These are phyloP conservation scores for Arachis hypogaea DNA, from an alignment of 306 rosid species.

Conservation along the genomic window DNA sequence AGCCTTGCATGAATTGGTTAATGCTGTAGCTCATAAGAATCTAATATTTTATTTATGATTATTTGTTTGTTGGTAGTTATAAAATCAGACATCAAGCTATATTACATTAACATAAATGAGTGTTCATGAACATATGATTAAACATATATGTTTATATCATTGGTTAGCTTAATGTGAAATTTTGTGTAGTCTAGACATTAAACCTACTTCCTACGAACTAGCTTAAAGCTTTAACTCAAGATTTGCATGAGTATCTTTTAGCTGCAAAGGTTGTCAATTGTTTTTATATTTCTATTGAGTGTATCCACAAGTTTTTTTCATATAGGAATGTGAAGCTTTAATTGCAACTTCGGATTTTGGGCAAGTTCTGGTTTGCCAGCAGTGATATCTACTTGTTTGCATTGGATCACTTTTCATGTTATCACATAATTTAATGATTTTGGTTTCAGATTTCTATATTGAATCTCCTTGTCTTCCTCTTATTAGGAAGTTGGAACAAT, in stretches of 20 bases:
- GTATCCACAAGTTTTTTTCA: not conserved
- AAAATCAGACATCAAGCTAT: not conserved
- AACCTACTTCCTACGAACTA: not conserved
- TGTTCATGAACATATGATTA: not conserved
- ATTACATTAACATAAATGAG: not conserved
- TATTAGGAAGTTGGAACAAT: slow-evolving; percentile 93
- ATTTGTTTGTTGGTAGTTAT: not conserved
- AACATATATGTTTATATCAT: not conserved
- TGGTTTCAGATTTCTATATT: slow-evolving; percentile 36
- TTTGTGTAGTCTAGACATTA: not conserved
- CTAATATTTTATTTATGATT: no score
- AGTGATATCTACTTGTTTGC: slow-evolving; percentile 8
- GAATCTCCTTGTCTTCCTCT: slow-evolving; percentile 23
- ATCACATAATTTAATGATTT: slow-evolving; percentile 26
- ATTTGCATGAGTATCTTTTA: not conserved
- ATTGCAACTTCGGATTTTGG: slow-evolving; percentile 11
- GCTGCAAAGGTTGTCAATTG: slow-evolving; percentile 10
- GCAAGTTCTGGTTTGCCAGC: slow-evolving; percentile 33
- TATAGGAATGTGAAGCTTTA: slow-evolving; percentile 27
- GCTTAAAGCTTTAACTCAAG: not conserved
- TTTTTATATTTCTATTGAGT: slow-evolving; percentile 23
- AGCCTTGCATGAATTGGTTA: slow-evolving; percentile 21
- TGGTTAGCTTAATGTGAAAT: not conserved
- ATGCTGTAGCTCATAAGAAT: not conserved
- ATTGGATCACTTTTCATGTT: slow-evolving; percentile 14